Conservation (phyloP, 2,329 filamentous ascomycete species). For the Beauveria brongniartii region DNA sequence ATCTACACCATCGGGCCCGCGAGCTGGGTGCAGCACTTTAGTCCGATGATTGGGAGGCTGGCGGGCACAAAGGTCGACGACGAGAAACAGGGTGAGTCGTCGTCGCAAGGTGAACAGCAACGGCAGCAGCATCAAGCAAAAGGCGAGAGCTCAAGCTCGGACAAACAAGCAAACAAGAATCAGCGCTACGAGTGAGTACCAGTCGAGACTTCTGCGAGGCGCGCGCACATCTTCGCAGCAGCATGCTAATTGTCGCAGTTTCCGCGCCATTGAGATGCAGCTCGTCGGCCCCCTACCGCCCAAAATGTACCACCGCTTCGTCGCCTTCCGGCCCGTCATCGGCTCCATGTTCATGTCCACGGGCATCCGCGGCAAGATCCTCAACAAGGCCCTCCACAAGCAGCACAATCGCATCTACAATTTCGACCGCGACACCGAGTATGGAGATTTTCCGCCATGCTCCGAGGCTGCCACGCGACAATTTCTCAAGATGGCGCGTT, state of each 20-base stretch:
- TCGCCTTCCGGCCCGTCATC: constrained; percentile 87
- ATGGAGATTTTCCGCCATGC: constrained; percentile 59
- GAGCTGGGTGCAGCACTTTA: constrained; percentile 75
- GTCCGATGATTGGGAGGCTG: constrained; percentile 78
- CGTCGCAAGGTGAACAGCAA: constrained; percentile 9
- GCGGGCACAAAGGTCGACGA: constrained; percentile 56
- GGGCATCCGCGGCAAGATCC: constrained; percentile 68
- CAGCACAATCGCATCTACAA: constrained; percentile 88
- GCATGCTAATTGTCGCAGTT: constrained; percentile 42
- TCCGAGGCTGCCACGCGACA: constrained; percentile 64
- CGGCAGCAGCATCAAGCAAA: constrained; percentile 23
- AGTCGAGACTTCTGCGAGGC: too few relatives aligned
- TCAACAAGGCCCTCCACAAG: constrained; percentile 81
- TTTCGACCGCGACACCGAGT: constrained; percentile 68
- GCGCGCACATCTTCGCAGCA: background rate
- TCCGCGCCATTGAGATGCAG: constrained; percentile 89
- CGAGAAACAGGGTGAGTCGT: constrained; percentile 44
- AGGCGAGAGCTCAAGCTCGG: constrained; percentile 26
- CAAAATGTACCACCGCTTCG: constrained; percentile 80
- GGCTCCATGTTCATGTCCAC: constrained; percentile 77
- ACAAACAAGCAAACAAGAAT: constrained; percentile 43
- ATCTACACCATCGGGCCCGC: constrained; percentile 74
- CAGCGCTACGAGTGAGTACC: constrained; percentile 57
- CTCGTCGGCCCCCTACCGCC: constrained; percentile 74
- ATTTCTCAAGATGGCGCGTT: constrained; percentile 80